Conservation (phyloP, 805 yeast species). For the Candida loeiensis region DNA sequence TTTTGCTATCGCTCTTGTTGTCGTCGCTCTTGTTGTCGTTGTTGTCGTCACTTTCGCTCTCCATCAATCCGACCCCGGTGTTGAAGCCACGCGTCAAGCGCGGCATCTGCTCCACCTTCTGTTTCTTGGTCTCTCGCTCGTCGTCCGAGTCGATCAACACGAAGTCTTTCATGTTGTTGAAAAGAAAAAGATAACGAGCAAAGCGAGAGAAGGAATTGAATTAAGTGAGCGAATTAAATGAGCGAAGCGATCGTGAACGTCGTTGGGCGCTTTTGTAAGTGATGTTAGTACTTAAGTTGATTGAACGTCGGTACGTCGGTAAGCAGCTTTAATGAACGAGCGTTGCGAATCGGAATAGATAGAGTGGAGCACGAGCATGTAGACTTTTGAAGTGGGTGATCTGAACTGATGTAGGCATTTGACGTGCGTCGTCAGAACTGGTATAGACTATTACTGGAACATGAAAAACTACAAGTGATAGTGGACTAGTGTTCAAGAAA, state of each 20-base stretch:
- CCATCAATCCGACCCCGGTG: constrained; percentile 3
- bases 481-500: too few relatives aligned
- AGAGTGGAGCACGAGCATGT: too few relatives aligned
- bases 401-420: too few relatives aligned
- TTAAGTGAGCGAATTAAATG: not conserved
- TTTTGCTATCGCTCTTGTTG: not conserved
- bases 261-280: not conserved
- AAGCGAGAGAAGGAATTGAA: not conserved
- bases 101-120: constrained; percentile 8
- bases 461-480: too few relatives aligned
- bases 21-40: constrained; percentile 1
- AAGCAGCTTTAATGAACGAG: too few relatives aligned
- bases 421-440: too few relatives aligned
- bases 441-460: too few relatives aligned
- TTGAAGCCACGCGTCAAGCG: constrained; percentile 12
- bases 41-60: not conserved
- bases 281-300: too few relatives aligned
- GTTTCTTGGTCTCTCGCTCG: constrained; percentile 6
- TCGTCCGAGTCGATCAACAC: constrained; percentile 26
- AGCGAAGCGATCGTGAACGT: not conserved
- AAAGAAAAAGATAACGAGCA: not conserved
- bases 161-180: constrained; percentile 15
- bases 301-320: too few relatives aligned
- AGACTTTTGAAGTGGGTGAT: too few relatives aligned
- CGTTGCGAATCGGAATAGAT: too few relatives aligned